phyloP scores from a whole-genome alignment of 306 rosid species.

The Prunus mongolica region DNA sequence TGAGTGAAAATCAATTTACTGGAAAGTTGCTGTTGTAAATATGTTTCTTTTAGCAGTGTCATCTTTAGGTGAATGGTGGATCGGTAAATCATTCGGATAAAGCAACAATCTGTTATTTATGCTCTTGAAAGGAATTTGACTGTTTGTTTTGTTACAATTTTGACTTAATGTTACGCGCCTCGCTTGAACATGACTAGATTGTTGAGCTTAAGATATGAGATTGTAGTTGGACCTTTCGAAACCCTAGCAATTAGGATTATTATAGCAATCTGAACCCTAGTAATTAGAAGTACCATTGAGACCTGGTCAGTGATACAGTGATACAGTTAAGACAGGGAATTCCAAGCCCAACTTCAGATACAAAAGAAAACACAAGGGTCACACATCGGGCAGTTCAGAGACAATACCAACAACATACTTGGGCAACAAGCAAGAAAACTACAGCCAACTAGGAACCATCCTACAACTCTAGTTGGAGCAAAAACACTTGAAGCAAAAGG shows the following conservation, averaged over 20 bases:
- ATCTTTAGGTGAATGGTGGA: background rate
- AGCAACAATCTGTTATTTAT: background rate
- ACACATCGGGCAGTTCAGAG: background rate
- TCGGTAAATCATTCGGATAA: background rate
- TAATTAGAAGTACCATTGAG: background rate
- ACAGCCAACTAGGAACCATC: background rate
- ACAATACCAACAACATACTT: background rate
- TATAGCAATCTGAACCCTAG: background rate
- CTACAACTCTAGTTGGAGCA: background rate
- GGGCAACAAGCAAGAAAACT: background rate
- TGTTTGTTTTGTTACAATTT: background rate
- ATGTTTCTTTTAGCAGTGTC: background rate
- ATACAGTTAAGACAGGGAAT: background rate
- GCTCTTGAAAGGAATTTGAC: background rate
- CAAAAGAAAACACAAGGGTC: background rate
- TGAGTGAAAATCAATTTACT: background rate
- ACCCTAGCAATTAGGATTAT: background rate
- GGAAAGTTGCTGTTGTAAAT: constrained; percentile 1
- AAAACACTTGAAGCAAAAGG: background rate
- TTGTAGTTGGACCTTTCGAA: too few species aligned
- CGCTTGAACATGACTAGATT: background rate
- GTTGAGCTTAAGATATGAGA: too few species aligned
- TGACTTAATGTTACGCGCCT: background rate
- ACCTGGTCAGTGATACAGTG: background rate
- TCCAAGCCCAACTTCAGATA: background rate